Base-by-base conservation (phyloP, 208 protist species). In the Polymyxa betae region DNA sequence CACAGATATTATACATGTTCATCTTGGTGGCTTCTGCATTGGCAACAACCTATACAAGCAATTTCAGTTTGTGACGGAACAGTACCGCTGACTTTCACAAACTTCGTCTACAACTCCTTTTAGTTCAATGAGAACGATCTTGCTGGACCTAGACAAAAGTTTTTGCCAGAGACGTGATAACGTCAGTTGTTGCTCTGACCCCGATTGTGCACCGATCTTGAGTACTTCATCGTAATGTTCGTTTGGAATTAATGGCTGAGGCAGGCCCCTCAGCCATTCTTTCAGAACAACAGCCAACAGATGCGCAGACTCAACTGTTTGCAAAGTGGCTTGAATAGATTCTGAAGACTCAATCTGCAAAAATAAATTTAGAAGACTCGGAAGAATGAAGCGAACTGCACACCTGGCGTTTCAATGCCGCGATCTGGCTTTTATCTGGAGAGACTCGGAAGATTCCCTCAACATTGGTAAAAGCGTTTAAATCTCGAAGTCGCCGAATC, bases 381-480 rank as follows among this genome's bases (percentile, higher is more conserved):
- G 54, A 32, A 66, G 16, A 16, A 29, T 29, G 54, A 66, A 29
- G 29, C 29, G 20, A 66, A 66, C 54, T 66, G 16, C 20, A 66
- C 29, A 66, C 54, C 29, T 66, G 54, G 16, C 54, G 16, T 29
- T 66, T 66, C 54, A 66, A 66, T 66, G 54, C 29, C 54, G 29
- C 29, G 29, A 66, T 66, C 29, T 66, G 20, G 54, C 54, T 66
- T 29, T 66, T 66, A 29, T 66, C 54, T 32, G 54, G 20, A 29
- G 54, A 66, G 16, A 66, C 54, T 66, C 54, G 54, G 29, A 66
- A 66, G 54, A 66, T 66, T 32, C 54, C 54, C 54, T 66, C 54
- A 29, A 29, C 29, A 32, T 16, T 32, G 16, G 16, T 66, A 29
- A 66, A 29, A 29, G 54, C 54, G 20, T 29, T 29, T 66, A 66